Evolutionary conservation across 129 eudicot genomes (phyloP).

Genomic region (Helianthus annuus): DNA sequence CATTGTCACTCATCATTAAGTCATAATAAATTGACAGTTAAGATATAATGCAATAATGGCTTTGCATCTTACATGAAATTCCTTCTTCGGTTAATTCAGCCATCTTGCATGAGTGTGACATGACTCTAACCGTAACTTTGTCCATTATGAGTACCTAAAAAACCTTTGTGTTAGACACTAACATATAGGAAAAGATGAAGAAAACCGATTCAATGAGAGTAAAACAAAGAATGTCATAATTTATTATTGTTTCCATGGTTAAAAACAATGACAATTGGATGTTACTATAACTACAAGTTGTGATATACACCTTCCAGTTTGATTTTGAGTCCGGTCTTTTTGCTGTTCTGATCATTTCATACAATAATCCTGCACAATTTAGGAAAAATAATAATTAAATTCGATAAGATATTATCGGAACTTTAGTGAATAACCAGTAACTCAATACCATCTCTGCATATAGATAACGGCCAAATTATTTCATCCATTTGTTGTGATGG

Average conservation of each 20-base stretch:
- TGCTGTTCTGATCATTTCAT: constrained; percentile 89
- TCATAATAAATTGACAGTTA: constrained; percentile 7
- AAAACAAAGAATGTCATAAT: not conserved
- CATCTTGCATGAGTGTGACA: constrained; percentile 95
- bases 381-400: constrained; percentile 1
- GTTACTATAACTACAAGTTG: not conserved
- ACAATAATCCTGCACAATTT: constrained; percentile 58
- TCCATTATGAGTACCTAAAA: constrained; percentile 93
- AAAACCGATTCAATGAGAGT: constrained; percentile 8
- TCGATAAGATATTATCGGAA: not conserved
- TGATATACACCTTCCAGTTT: constrained; percentile 77
- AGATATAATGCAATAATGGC: constrained; percentile 8
- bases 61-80: constrained; percentile 82
- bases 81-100: constrained; percentile 93
- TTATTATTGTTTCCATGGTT: not conserved
- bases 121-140: constrained; percentile 70
- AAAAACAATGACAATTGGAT: not conserved
- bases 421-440: not conserved
- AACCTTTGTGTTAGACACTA: constrained; percentile 23
- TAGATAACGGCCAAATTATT: too few relatives aligned
- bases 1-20: constrained; percentile 12
- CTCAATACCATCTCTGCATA: not conserved
- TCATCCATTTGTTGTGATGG: not conserved
- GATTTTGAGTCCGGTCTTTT: constrained; percentile 72
- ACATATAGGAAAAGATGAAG: constrained; percentile 8